These are phyloP conservation scores for Trypanosoma grayi DNA, from an alignment of 208 protist species.

Conservation along the genomic window DNA sequence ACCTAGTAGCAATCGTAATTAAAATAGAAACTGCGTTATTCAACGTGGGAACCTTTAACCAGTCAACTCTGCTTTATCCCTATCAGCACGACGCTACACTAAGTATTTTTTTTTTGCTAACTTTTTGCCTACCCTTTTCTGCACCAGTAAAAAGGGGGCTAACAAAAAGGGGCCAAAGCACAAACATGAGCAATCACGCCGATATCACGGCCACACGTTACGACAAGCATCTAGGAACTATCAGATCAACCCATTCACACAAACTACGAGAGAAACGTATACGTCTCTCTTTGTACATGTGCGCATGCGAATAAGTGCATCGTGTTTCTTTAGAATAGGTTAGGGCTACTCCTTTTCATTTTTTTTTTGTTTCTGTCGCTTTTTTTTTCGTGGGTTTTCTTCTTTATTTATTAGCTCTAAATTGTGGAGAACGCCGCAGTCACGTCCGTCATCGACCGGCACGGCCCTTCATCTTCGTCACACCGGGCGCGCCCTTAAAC, in stretches of 20 bases:
- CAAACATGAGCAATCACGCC: too few species aligned
- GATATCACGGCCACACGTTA: too few species aligned
- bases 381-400: not conserved
- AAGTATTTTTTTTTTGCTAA: not conserved
- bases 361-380: slow-evolving; percentile 1
- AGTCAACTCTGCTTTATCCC: too few species aligned
- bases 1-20: not conserved
- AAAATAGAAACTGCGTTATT: not conserved
- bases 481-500: slow-evolving; percentile 87
- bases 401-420: slow-evolving; percentile 18
- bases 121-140: too few species aligned
- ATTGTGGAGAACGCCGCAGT: not conserved
- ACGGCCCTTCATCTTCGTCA: slow-evolving; percentile 82
- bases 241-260: too few species aligned
- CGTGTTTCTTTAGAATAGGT: too few species aligned
- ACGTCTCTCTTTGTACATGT: not conserved
- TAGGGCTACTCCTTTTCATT: not conserved
- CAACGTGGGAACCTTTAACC: not conserved
- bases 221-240: too few species aligned
- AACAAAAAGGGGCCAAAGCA: too few species aligned
- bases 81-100: too few species aligned
- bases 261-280: too few species aligned
- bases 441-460: slow-evolving; percentile 26
- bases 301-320: not conserved
- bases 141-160: too few species aligned